phyloP scores from a whole-genome alignment of 495 filamentous ascomycete species.

The Penicillium waksmanii region DNA sequence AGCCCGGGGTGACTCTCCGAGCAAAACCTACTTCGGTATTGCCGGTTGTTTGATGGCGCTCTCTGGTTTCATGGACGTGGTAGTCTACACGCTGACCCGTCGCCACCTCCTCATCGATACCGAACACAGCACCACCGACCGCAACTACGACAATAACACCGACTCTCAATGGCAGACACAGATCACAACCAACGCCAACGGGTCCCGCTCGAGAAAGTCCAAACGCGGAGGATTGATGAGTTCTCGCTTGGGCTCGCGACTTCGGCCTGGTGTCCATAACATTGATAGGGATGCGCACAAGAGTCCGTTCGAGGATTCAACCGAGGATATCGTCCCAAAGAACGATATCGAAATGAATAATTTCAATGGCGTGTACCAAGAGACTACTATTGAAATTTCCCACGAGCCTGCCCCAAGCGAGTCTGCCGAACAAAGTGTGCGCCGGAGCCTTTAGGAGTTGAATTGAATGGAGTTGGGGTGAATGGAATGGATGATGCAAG shows the following conservation, averaged over 20 bases:
- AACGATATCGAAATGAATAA: conserved; percentile 36
- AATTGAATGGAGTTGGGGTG: neutral
- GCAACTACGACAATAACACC: conserved; percentile 29
- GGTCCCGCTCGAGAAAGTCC: conserved; percentile 11
- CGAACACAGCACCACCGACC: conserved; percentile 39
- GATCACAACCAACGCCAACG: conserved; percentile 28
- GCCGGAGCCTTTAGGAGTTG: conserved; percentile 10
- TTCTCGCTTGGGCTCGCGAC: conserved; percentile 27
- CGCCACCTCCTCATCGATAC: conserved; percentile 43
- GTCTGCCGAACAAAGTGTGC: conserved; percentile 6
- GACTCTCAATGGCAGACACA: conserved; percentile 38
- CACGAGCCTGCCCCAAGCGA: conserved; percentile 34
- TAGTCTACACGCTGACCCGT: conserved; percentile 63
- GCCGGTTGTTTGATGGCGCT: conserved; percentile 71
- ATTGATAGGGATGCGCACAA: conserved; percentile 26
- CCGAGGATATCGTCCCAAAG: conserved; percentile 44
- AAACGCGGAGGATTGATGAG: conserved; percentile 24
- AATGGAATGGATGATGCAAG: conserved; percentile 8
- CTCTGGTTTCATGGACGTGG: conserved; percentile 72
- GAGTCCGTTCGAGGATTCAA: conserved; percentile 39
- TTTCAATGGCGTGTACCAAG: conserved; percentile 45
- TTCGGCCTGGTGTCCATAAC: conserved; percentile 28
- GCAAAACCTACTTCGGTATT: conserved; percentile 62
- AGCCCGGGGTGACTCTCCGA: conserved; percentile 54
- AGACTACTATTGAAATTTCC: conserved; percentile 47